Conservation (phyloP, 345 rosid genomes). For the Psidium friedrichsthalianum region DNA sequence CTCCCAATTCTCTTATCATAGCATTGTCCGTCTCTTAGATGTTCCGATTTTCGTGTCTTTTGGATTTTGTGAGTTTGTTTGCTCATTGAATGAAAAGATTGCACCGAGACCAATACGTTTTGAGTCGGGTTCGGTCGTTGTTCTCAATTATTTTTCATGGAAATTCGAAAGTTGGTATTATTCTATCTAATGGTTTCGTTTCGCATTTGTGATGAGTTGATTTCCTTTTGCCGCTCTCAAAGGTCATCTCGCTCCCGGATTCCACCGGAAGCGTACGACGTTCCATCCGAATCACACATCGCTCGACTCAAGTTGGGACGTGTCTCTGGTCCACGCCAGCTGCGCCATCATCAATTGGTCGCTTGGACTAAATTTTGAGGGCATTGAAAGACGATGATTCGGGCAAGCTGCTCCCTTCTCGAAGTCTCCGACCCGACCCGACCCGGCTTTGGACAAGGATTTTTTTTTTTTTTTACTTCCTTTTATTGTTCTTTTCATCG, state of each 20-base stretch:
- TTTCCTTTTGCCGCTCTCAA: background rate
- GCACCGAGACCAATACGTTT: background rate
- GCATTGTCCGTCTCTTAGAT: background rate
- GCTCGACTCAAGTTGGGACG: background rate
- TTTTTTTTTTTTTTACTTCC: background rate
- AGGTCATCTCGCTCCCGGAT: background rate
- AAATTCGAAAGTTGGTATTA: background rate
- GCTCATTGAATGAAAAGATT: background rate
- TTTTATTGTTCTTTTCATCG: background rate
- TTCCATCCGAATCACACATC: background rate
- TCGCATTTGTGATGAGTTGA: background rate
- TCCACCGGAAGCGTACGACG: background rate
- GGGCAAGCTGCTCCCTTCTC: background rate
- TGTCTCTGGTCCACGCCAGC: background rate
- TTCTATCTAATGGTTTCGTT: background rate
- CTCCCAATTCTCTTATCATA: too few species aligned
- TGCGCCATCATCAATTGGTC: background rate
- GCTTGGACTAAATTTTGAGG: background rate
- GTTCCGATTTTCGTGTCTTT: accelerated
- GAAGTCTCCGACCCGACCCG: background rate
- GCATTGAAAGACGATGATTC: background rate
- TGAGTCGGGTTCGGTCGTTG: background rate
- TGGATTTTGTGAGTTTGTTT: background rate
- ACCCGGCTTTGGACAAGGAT: background rate
- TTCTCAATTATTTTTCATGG: background rate